Percentiles rank a stretch among this genome's conserved stretches.
These are phyloP conservation scores for Trametes hirsuta DNA, from an alignment of 1,284 basidiomycete species.

Conservation along the genomic window DNA sequence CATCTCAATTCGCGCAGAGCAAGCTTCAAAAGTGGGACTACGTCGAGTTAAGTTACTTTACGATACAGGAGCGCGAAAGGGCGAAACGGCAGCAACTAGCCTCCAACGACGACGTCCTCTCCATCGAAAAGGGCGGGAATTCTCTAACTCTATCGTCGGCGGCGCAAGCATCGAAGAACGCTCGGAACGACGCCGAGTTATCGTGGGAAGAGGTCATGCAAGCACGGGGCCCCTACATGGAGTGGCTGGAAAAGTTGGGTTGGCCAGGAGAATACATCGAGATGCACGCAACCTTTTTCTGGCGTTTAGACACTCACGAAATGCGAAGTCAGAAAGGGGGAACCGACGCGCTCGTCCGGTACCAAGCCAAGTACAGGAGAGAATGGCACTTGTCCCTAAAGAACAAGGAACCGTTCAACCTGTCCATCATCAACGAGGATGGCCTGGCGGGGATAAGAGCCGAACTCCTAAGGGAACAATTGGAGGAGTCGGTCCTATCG, in stretches of 20 bases:
- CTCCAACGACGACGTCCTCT: not conserved
- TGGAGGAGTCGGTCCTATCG: not conserved
- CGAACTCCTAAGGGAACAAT: not conserved
- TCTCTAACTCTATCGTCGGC: not conserved
- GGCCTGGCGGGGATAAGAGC: not conserved
- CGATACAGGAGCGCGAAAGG: not conserved
- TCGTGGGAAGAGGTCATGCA: not conserved
- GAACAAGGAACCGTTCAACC: not conserved
- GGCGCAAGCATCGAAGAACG: not conserved
- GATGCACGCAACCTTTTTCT: not conserved
- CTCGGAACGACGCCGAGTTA: not conserved
- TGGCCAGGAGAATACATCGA: not conserved
- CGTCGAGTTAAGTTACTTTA: not conserved
- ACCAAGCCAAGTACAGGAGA: not conserved
- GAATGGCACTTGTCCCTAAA: not conserved
- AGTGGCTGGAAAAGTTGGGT: not conserved
- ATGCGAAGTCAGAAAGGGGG: not conserved
- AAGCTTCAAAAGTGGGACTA: not conserved
- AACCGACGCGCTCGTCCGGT: not conserved
- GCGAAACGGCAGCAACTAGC: not conserved
- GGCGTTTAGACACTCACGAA: not conserved
- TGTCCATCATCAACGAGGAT: not conserved
- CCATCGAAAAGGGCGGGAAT: not conserved
- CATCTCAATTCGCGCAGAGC: not conserved
- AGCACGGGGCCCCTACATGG: not conserved